phyloP scores from a whole-genome alignment of 1,284 basidiomycete species.

The Trametes hirsuta region DNA sequence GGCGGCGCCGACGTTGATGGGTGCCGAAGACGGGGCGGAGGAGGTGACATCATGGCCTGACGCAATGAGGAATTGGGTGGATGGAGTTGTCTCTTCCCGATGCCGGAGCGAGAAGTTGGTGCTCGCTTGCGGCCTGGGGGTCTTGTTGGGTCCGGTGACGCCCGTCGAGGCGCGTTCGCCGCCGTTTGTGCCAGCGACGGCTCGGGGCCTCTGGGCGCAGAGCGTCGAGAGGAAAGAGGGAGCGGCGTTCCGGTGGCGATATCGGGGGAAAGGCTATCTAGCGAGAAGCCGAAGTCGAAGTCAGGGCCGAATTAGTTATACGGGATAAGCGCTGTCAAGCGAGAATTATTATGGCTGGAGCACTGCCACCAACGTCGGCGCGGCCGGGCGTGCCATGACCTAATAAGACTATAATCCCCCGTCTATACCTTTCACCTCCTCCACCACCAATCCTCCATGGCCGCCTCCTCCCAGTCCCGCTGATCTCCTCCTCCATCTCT shows the following conservation, averaged over 20 bases:
- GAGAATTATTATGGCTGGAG: not conserved
- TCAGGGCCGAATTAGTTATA: not conserved
- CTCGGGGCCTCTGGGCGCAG: not conserved
- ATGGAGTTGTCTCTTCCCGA: not conserved
- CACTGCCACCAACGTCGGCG: constrained; percentile 18
- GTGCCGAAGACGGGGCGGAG: not conserved
- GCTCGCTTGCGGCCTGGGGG: not conserved
- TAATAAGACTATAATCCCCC: constrained; percentile 10
- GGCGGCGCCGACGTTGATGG: not conserved
- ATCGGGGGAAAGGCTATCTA: not conserved
- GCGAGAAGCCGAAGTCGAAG: not conserved
- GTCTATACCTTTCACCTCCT: constrained; percentile 5
- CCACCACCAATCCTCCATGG: not conserved
- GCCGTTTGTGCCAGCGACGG: not conserved
- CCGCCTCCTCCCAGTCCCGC: not conserved
- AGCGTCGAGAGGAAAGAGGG: not conserved
- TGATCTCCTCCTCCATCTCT: not conserved
- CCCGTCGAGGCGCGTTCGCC: not conserved
- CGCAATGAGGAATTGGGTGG: not conserved
- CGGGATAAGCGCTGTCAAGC: not conserved
- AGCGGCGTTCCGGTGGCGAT: not conserved
- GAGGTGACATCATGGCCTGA: constrained; percentile 3
- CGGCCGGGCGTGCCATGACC: not conserved
- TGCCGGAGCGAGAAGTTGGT: not conserved
- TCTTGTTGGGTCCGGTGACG: not conserved